These are phyloP conservation scores for Lactarius trivialis DNA, from an alignment of 768 basidiomycete genomes.

Conservation along the genomic window DNA sequence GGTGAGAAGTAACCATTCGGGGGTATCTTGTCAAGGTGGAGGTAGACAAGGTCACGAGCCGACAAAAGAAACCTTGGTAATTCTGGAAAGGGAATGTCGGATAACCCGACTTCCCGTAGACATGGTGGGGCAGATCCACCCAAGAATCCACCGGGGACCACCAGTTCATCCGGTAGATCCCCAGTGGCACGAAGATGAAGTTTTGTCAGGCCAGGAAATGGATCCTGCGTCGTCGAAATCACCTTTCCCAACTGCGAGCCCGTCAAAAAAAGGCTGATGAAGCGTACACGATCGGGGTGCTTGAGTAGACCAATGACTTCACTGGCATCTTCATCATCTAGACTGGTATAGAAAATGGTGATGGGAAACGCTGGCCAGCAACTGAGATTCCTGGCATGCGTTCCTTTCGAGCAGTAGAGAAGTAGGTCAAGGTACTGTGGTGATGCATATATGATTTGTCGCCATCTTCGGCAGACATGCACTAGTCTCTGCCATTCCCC, in stretches of 20 bases:
- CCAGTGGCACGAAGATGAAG: rapidly evolving
- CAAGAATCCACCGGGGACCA: background rate
- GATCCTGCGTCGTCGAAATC: background rate
- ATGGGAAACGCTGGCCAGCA: background rate
- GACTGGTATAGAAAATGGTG: background rate
- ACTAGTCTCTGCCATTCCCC: too few relatives aligned
- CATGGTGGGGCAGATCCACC: background rate
- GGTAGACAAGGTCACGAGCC: too few relatives aligned
- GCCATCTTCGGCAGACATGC: too few relatives aligned
- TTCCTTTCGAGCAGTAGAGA: background rate
- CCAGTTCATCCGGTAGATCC: background rate
- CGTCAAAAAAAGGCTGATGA: background rate
- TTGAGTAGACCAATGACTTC: background rate
- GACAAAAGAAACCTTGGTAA: background rate
- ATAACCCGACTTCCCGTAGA: background rate
- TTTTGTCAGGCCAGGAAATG: background rate
- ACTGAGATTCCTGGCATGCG: background rate
- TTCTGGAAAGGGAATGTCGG: background rate
- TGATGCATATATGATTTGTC: background rate
- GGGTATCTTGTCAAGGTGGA: too few relatives aligned
- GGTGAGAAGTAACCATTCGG: too few relatives aligned
- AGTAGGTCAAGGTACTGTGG: background rate
- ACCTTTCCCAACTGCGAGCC: background rate
- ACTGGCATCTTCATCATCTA: background rate
- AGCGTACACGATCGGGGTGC: background rate